phyloP scores from a whole-genome alignment of 805 yeast genomes.

The Wickerhamiella hasegawae region DNA sequence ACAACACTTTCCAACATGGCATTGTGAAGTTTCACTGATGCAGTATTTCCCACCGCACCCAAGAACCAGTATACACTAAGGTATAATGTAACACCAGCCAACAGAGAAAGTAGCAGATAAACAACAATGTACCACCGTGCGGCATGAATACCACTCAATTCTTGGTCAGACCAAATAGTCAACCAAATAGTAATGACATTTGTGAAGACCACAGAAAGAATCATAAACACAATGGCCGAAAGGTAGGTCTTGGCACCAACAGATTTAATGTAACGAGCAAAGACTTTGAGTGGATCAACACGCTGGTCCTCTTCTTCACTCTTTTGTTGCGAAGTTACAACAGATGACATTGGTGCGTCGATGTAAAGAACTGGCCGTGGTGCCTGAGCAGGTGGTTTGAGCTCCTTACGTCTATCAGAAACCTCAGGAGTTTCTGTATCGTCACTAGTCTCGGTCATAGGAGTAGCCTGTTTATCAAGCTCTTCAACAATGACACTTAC shows the following conservation, averaged over 20 bases:
- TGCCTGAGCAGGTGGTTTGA: not conserved
- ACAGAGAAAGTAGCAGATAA: slow-evolving; percentile 5
- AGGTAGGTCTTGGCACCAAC: slow-evolving; percentile 4
- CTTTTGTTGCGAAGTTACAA: not conserved
- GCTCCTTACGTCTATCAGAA: not conserved
- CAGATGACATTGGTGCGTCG: not conserved
- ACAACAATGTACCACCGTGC: slow-evolving; percentile 10
- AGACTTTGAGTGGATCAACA: slow-evolving; percentile 4
- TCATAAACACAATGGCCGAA: slow-evolving; percentile 1
- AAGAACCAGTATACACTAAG: slow-evolving; percentile 5
- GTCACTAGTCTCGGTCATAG: not conserved
- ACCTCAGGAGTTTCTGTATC: not conserved
- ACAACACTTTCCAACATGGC: slow-evolving; percentile 58
- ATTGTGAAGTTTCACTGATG: slow-evolving; percentile 30
- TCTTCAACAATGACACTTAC: not conserved
- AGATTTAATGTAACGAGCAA: slow-evolving; percentile 6
- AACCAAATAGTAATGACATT: slow-evolving; percentile 11
- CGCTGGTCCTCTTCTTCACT: slow-evolving; percentile 3
- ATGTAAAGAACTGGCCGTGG: not conserved
- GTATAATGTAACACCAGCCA: slow-evolving; percentile 4
- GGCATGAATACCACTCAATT: slow-evolving; percentile 7
- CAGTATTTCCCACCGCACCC: slow-evolving; percentile 8
- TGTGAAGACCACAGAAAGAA: slow-evolving; percentile 3
- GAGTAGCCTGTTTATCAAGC: not conserved
- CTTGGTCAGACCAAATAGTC: slow-evolving; percentile 12